These are phyloP conservation scores for Salvia rosmarinus DNA, from an alignment of 257 asterid genomes.

Conservation along the genomic window DNA sequence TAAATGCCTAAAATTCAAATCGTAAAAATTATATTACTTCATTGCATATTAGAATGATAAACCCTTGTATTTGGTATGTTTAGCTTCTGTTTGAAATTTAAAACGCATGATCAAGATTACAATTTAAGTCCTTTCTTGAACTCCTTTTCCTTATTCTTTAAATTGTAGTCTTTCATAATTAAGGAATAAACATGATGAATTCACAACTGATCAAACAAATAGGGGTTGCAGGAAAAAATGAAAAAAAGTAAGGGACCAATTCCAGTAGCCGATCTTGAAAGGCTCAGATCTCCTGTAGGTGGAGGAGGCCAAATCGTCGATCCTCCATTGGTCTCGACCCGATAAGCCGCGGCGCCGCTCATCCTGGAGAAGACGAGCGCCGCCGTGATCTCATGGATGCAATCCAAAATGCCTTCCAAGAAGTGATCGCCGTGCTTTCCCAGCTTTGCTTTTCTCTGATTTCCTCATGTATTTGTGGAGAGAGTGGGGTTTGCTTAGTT, in stretches of 20 bases:
- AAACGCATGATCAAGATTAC: neutral
- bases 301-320: conserved; percentile 64
- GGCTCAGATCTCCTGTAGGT: conserved; percentile 81
- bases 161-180: too few species aligned
- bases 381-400: conserved; percentile 38
- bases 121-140: neutral
- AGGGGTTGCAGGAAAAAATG: too few species aligned
- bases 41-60: neutral
- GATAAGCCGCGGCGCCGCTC: conserved; percentile 28
- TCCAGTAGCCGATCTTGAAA: conserved; percentile 79
- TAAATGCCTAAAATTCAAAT: conserved; percentile 34
- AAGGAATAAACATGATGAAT: neutral
- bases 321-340: conserved; percentile 70
- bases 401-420: conserved; percentile 26
- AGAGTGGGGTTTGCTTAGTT: conserved; percentile 14
- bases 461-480: conserved; percentile 19
- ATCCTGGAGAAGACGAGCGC: conserved; percentile 37
- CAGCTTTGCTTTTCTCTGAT: conserved; percentile 34
- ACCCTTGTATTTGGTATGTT: neutral
- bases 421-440: conserved; percentile 37
- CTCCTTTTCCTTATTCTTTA: neutral
- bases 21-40: neutral
- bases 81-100: neutral
- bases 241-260: conserved; percentile 47
- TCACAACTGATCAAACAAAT: neutral